phyloP scores from a whole-genome alignment of 345 rosid genomes.

The Odontarrhena argentea region DNA sequence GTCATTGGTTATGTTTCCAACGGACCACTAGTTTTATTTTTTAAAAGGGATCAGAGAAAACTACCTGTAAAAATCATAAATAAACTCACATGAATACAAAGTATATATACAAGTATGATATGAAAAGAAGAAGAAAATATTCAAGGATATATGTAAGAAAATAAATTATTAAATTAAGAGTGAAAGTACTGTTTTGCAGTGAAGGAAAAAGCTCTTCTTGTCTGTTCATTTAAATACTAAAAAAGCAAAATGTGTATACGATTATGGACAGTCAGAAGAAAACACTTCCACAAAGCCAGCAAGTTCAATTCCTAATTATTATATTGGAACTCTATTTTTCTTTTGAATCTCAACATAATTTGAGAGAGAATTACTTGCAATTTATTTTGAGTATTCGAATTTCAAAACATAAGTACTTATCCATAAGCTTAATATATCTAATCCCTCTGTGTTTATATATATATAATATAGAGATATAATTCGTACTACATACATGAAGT shows the following conservation, averaged over 20 bases:
- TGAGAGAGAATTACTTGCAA: background rate
- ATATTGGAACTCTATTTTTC: background rate
- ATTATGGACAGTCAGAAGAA: conserved; percentile 24
- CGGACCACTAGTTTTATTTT: background rate
- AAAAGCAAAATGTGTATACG: conserved; percentile 25
- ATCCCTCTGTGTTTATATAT: no score
- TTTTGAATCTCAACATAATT: background rate
- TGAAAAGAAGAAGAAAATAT: background rate
- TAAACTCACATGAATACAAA: conserved; percentile 1
- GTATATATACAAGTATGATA: conserved; percentile 1
- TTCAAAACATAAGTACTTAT: no score
- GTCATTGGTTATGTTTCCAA: background rate
- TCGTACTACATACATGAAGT: no score
- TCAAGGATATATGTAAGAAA: background rate
- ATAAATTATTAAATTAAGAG: background rate
- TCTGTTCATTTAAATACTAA: conserved; percentile 29
- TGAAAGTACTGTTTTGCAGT: conserved; percentile 35
- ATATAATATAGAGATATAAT: no score
- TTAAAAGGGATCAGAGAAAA: background rate
- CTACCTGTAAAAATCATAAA: background rate
- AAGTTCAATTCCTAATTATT: conserved; percentile 5
- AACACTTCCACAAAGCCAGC: conserved; percentile 6
- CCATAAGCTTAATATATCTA: no score
- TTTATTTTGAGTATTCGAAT: background rate
- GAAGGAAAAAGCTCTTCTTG: conserved; percentile 30